Percentiles rank a stretch among this genome's conserved stretches.
Evolutionary conservation across 2,329 filamentous ascomycete species (phyloP).

Genomic region (Fusarium sambucinum): DNA sequence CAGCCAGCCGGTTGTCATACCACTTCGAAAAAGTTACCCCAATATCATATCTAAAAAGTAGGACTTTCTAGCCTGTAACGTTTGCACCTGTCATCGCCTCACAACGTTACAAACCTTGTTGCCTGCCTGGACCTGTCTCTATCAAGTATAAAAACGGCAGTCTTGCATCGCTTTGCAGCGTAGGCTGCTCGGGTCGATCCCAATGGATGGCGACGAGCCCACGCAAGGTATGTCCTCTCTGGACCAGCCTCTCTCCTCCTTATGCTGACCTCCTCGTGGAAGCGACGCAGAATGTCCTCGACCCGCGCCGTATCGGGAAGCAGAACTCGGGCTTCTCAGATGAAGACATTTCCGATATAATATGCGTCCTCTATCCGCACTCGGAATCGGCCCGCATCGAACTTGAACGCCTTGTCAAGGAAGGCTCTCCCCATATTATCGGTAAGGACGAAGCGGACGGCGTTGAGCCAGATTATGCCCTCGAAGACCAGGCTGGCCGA

Average conservation of each 20-base stretch:
- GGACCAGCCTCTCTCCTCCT: neutral
- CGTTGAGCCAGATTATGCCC: conserved; percentile 64
- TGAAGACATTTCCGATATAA: conserved; percentile 86
- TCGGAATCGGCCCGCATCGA: conserved; percentile 79
- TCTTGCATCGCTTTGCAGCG: conserved; percentile 42
- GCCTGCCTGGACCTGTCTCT: conserved; percentile 12
- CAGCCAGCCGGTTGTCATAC: conserved; percentile 19
- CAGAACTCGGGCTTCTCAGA: conserved; percentile 86
- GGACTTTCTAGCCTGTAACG: conserved; percentile 14
- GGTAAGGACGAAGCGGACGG: conserved; percentile 62
- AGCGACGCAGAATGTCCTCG: conserved; percentile 84
- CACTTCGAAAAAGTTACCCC: conserved; percentile 8
- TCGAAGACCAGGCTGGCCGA: conserved; percentile 62
- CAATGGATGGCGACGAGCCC: conserved; percentile 61
- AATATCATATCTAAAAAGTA: conserved; percentile 3
- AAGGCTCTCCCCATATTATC: conserved; percentile 63
- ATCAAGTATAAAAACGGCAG: conserved; percentile 28
- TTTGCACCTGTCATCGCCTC: conserved; percentile 33
- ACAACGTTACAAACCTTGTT: conserved; percentile 6
- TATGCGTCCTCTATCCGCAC: conserved; percentile 87
- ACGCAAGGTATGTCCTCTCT: conserved; percentile 55
- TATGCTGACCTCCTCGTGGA: conserved; percentile 34
- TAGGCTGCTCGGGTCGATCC: conserved; percentile 50
- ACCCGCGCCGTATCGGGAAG: conserved; percentile 82
- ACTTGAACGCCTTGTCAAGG: conserved; percentile 65